Conservation (phyloP, 352 stramenopile genomes). For the Phytopythium delawarense region DNA sequence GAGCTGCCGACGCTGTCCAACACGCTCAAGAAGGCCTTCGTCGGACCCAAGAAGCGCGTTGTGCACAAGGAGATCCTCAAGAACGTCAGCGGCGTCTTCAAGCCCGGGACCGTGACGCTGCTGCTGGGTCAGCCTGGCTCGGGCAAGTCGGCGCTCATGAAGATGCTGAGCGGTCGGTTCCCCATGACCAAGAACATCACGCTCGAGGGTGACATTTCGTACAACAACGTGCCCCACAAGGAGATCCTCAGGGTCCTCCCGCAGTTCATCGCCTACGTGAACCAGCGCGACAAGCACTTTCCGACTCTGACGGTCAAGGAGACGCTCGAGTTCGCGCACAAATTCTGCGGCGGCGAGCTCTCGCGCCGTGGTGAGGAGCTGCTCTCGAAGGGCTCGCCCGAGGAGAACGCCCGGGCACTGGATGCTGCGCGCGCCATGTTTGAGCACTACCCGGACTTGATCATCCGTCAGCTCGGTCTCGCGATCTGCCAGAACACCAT, state of each 20-base stretch:
- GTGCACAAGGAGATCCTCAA: conserved; percentile 35
- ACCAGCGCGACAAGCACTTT: conserved; percentile 44
- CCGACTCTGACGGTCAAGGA: conserved; percentile 46
- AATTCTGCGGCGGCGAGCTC: conserved; percentile 26
- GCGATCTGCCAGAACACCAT: conserved; percentile 49
- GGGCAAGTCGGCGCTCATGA: conserved; percentile 37
- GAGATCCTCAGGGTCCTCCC: conserved; percentile 28
- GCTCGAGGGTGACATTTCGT: conserved; percentile 29
- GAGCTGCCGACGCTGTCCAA: conserved; percentile 32
- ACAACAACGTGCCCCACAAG: conserved; percentile 28
- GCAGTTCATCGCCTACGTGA: conserved; percentile 45
- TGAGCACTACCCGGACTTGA: conserved; percentile 34
- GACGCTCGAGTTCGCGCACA: conserved; percentile 45
- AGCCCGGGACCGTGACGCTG: conserved; percentile 32
- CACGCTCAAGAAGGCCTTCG: conserved; percentile 26
- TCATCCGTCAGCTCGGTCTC: conserved; percentile 34
- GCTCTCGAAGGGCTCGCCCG: conserved; percentile 19
- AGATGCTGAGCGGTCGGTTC: conserved; percentile 38
- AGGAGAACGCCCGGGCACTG: conserved; percentile 24
- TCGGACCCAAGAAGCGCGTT: conserved; percentile 19
- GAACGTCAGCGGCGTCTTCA: conserved; percentile 26
- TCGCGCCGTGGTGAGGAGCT: conserved; percentile 13
- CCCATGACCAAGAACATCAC: conserved; percentile 29
- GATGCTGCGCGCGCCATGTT: conserved; percentile 20
- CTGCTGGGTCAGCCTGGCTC: conserved; percentile 29